Percentiles rank a stretch among this genome's conserved stretches.
phyloP scores from a whole-genome alignment of 352 stramenopile species.

The Paralagenidium karlingii region DNA sequence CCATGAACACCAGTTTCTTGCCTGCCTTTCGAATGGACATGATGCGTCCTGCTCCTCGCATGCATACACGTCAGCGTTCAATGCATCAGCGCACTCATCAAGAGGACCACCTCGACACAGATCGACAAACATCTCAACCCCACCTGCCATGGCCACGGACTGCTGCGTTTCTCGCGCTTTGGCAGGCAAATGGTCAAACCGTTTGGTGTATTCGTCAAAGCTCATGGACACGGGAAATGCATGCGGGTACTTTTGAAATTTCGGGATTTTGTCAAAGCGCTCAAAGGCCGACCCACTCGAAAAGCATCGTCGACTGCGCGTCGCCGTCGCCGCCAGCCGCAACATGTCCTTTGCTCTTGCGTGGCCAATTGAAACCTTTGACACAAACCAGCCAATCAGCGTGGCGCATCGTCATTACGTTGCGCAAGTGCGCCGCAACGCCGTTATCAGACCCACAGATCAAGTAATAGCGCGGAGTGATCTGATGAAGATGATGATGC shows the following conservation, averaged over 20 bases:
- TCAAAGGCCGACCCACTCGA: slow-evolving; percentile 19
- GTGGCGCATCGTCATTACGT: no score
- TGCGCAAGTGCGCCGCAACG: no score
- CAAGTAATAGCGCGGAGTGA: no score
- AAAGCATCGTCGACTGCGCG: no score
- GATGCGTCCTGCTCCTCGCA: slow-evolving; percentile 27
- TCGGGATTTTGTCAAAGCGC: slow-evolving; percentile 35
- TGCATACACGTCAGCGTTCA: not conserved
- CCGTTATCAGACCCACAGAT: no score
- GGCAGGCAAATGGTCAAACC: slow-evolving; percentile 31
- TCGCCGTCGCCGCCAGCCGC: no score
- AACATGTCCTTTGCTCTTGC: no score
- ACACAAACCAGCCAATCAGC: no score
- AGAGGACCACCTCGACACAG: no score
- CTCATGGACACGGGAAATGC: slow-evolving; percentile 55
- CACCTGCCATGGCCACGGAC: slow-evolving; percentile 40
- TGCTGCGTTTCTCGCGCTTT: slow-evolving; percentile 46
- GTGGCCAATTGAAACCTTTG: no score
- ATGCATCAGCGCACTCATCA: not conserved
- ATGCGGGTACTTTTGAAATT: slow-evolving; percentile 51
- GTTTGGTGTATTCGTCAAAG: slow-evolving; percentile 37
- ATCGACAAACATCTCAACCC: not conserved
- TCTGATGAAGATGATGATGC: no score
- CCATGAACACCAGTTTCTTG: slow-evolving; percentile 76
- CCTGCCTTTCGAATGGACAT: slow-evolving; percentile 64